Base-by-base conservation (phyloP, 768 basidiomycete genomes). In the Clitopilus passeckerianus region DNA sequence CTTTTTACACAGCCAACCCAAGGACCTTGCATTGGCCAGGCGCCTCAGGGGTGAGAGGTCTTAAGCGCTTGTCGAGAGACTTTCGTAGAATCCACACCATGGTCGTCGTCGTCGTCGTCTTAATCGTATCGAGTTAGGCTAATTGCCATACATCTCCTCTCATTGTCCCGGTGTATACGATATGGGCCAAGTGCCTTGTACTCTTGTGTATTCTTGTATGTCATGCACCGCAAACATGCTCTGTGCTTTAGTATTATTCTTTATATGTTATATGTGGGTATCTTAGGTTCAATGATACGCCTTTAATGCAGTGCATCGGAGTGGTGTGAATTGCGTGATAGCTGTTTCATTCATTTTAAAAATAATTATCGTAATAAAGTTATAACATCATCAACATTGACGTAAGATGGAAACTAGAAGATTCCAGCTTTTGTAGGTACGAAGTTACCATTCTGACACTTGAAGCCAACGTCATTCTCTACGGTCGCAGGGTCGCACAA, bases 41-140 rank as follows among this genome's bases (percentile, higher is more conserved):
- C 89, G 91, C 71, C 86, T 94, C 73, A 84, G 91, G 61, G 91
- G 91, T 68, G 91, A 92, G 79, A 84, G 91, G 70, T 86, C 89
- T 67, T 91, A 82, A 84, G 67, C 61, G 66, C 60, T 30, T 3
- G 22, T 10, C 10, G 46, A 50, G 20, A 18, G 46, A 50, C 22
- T 9, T 34, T 34, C 44, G 22, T 50, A 44, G 34, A 44, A 12
- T 22, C 30, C 23, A 18, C 43, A 46, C 54, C 53, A 30, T 30
- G 27, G 27, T 30, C 27, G 12, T 52, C 15, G 5, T 50, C n/a
- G 41, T 35, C 56, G 18, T 35, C 27, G 5, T 50, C 5, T 16
- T 50, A 50, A 50, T 50, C 46, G 20, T 50, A 22, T 50, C 46
- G 46, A 10, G 16, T 23, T 50, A 50, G 46, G 46, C 20, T 50